Evolutionary conservation across 768 basidiomycete genomes (phyloP).

Genomic region (Amanita phalloides): DNA sequence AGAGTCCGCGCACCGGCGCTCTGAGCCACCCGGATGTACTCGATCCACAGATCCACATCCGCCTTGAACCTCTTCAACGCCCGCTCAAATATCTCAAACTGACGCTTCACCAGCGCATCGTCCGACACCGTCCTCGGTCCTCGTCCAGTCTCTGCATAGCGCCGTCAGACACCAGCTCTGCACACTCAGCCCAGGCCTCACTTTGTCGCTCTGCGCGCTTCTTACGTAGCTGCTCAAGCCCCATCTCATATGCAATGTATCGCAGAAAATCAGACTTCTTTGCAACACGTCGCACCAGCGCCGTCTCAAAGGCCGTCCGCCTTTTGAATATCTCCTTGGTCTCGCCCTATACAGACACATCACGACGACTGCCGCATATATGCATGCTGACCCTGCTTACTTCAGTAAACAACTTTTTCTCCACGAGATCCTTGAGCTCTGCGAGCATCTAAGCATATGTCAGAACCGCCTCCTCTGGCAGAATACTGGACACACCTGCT

Average conservation of each 20-base stretch:
- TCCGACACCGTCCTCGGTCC: constrained; percentile 63
- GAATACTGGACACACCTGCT: constrained; percentile 44
- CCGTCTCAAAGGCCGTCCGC: constrained; percentile 74
- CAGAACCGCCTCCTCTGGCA: not conserved
- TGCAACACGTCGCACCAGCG: constrained; percentile 73
- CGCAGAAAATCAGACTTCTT: constrained; percentile 84
- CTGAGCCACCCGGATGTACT: constrained; percentile 81
- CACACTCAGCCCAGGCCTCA: constrained; percentile 21
- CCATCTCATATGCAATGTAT: constrained; percentile 90
- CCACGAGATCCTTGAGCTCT: constrained; percentile 87
- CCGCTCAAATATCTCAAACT: constrained; percentile 86
- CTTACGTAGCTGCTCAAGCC: constrained; percentile 67
- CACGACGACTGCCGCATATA: not conserved
- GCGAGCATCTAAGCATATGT: constrained; percentile 61
- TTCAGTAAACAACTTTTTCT: constrained; percentile 76
- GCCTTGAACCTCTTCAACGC: constrained; percentile 82
- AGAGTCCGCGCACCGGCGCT: constrained; percentile 69
- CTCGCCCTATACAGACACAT: constrained; percentile 41
- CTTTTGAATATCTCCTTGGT: constrained; percentile 78
- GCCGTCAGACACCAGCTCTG: constrained; percentile 1
- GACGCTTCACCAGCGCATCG: constrained; percentile 74
- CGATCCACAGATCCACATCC: constrained; percentile 81
- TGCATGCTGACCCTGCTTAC: constrained; percentile 26
- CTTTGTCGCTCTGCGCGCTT: constrained; percentile 68
- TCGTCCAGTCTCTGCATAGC: constrained; percentile 24